Evolutionary conservation across 2,329 filamentous ascomycete genomes (phyloP), one percentile per base, ranked within the genome.

Genomic region (Monilinia vaccinii-corymbosi): DNA sequence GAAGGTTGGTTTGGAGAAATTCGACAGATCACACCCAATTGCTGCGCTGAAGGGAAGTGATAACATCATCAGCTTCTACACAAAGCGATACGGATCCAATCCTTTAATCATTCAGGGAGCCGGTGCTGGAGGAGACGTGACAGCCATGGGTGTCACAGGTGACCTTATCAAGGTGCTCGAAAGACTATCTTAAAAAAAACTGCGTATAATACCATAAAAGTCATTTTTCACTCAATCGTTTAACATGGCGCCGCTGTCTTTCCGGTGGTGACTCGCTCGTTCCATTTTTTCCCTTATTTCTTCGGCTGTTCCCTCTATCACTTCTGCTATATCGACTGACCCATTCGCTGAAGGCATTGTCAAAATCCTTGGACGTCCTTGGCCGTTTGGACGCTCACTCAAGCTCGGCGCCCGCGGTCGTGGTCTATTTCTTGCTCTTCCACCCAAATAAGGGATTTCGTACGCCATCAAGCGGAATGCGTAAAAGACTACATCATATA

Each of bases 1-100:
- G 73, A 95, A 92, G 79, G 94, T 99, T 61, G 93, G 94, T 2
- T 76, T 99, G 65, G 87, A 97, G 80, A 89, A 88, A 76, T 92
- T 91, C 68, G 91, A 96, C 66, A 84, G 84, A 68, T 89, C 88
- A 62, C 91, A 95, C 71, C 89, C 94, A 14, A 97, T 99, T 76
- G 94, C 94, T 16, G 88, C 89, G 51, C 80, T 99, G 61, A 96
- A 96, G 81, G 94, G 94, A 40, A 97, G 92, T 74, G 94, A 97
- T 73, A 99, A 99, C 78, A 96, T 99, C 73, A 96, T 99, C 72
- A 96, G 87, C 79, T 97, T 99, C 79, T 96, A 97, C 76, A 99
- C 94, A 7, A 88, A 95, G 80, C 83, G 94, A 69, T 99, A 99
- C 72, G 91, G 91, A 61, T 82, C 79, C 72, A 95, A 93, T 75